Conservation (phyloP, 768 basidiomycete genomes). For the Termitomyces sp. region DNA sequence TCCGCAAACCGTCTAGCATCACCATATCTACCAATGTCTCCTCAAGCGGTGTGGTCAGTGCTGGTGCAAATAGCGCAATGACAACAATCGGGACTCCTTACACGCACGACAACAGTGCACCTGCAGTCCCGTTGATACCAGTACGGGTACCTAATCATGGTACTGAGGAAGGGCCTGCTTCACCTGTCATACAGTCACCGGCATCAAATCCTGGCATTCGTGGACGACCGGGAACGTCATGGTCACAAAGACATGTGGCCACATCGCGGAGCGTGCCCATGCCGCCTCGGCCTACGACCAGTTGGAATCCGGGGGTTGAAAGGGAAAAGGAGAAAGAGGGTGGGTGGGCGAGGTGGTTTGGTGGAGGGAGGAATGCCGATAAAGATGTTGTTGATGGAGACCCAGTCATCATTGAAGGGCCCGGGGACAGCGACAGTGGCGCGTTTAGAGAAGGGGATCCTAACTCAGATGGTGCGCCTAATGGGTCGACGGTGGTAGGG, state of each 20-base stretch:
- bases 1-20: constrained; percentile 8
- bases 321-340: constrained; percentile 4
- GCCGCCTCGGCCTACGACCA: constrained; percentile 7
- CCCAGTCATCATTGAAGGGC: not conserved
- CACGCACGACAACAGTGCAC: not conserved
- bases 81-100: not conserved
- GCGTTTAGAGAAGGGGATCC: not conserved
- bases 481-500: not conserved
- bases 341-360: constrained; percentile 8
- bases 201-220: not conserved
- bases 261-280: constrained; percentile 1
- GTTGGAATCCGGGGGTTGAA: not conserved
- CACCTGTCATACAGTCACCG: not conserved
- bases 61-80: not conserved
- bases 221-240: constrained; percentile 2
- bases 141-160: not conserved
- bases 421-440: not conserved
- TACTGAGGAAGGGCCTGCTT: not conserved
- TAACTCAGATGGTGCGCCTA: constrained; percentile 7
- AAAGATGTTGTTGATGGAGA: not conserved
- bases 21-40: constrained; percentile 8
- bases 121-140: not conserved
- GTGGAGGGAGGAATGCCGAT: not conserved
- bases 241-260: not conserved
- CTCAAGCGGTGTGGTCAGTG: not conserved